These are phyloP conservation scores for Trichosporon faecale DNA, from an alignment of 1,284 basidiomycete species.

Conservation along the genomic window DNA sequence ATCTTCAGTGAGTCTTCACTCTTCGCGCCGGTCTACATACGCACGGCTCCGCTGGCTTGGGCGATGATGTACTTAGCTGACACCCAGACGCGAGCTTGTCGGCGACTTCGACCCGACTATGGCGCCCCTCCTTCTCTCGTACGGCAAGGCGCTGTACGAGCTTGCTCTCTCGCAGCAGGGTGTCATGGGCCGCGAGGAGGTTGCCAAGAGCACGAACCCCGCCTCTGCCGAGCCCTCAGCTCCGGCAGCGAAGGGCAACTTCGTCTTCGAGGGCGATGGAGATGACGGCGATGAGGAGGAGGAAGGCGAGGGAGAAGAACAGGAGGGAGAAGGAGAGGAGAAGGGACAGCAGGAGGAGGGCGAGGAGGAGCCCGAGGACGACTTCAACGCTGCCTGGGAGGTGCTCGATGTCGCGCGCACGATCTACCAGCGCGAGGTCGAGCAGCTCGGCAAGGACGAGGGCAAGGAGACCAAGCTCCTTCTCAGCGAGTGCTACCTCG, in stretches of 20 bases:
- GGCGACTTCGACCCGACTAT: conserved; percentile 72
- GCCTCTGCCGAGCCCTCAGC: conserved; percentile 18
- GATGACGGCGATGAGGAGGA: conserved; percentile 35
- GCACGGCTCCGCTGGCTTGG: too few relatives aligned
- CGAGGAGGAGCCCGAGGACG: conserved; percentile 73
- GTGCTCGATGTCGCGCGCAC: conserved; percentile 80
- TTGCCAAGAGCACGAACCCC: conserved; percentile 58
- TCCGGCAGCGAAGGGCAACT: conserved; percentile 24
- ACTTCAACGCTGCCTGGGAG: conserved; percentile 93
- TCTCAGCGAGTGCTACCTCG: conserved; percentile 77
- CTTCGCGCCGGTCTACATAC: too few relatives aligned
- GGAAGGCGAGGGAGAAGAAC: conserved; percentile 24
- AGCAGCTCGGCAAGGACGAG: conserved; percentile 23
- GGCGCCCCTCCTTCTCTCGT: conserved; percentile 77
- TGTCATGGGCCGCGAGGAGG: conserved; percentile 74
- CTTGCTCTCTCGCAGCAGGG: conserved; percentile 75
- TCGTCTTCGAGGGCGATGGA: conserved; percentile 42
- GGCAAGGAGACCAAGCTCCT: conserved; percentile 58
- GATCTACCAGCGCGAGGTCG: conserved; percentile 66
- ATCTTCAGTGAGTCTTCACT: conserved; percentile 63
- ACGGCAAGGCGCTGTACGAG: conserved; percentile 81
- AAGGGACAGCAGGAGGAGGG: conserved; percentile 52
- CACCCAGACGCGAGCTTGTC: conserved; percentile 62
- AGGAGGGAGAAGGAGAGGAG: conserved; percentile 21
- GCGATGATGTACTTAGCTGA: conserved; percentile 7